Base-by-base conservation (phyloP, 2,329 filamentous ascomycete species). In the Fusarium equiseti region DNA sequence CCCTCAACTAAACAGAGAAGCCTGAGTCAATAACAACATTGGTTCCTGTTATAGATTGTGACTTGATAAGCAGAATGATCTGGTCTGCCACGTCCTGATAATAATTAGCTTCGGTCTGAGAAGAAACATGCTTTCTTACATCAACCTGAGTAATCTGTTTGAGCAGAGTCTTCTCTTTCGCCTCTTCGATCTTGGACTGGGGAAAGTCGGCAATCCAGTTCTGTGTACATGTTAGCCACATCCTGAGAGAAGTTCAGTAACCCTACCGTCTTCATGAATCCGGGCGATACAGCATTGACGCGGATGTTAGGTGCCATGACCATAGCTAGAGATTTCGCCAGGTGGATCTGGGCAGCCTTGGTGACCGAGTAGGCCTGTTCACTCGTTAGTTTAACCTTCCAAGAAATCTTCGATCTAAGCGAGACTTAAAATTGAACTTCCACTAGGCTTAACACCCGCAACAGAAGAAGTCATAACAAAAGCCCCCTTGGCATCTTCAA, bases 381-480 rank as follows among this genome's bases (percentile, higher is more conserved):
- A 3, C 13, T 1, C 4, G 6, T 31, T 8, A 63, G 11, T 4
- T 12, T 3, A 2, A 4, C 5, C 29, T 31, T 12, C 29, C 5
- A 31, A 31, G 29, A 13, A 31, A 13, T 2, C 12, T 7, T 8
- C 8, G 20, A 10, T 6, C 5, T 4, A 5, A 4, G 4, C 3
- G 6, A n/a, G 1, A 27, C 38, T 50, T 11, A 64, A 51, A 11
- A 65, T 65, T 0, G 26, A 65, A 8, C 60, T 65, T 4, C 62
- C 62, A 27, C 60, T 65, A 3, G 62, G 62, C 4, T 65, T 65
- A 0, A 65, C 60, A 2, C 60, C 62, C 0, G 62, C 62, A 1
- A 65, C 52, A 12, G 62, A 65, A 4, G 62, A 49, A 1, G 60
- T 65, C 60, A 65, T 42, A 0, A 65, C 31, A 42, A 65, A 65